phyloP scores from a whole-genome alignment of 1,284 basidiomycete genomes.

The Mycosarcoma mackinlayi region DNA sequence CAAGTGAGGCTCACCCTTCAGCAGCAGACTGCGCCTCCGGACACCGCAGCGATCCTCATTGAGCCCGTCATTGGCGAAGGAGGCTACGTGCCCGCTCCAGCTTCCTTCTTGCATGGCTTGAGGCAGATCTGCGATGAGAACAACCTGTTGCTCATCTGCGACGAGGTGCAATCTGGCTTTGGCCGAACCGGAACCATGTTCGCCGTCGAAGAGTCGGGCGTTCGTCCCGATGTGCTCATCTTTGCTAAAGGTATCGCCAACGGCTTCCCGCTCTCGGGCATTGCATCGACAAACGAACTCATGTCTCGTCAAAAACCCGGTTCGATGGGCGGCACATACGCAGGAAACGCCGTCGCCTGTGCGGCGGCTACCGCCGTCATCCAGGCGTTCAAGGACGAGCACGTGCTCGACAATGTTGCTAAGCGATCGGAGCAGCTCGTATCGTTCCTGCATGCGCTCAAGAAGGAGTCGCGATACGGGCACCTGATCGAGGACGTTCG shows the following conservation, averaged over 20 bases:
- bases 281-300: conserved; percentile 83
- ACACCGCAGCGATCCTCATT: conserved; percentile 90
- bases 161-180: conserved; percentile 88
- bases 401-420: conserved; percentile 62
- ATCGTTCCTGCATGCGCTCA: conserved; percentile 45
- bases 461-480: conserved; percentile 42
- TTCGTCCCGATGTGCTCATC: conserved; percentile 86
- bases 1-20: conserved; percentile 84
- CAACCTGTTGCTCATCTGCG: conserved; percentile 90
- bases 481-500: conserved; percentile 64
- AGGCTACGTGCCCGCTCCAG: conserved; percentile 89
- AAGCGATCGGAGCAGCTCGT: conserved; percentile 58
- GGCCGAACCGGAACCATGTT: conserved; percentile 67
- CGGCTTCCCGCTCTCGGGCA: conserved; percentile 90
- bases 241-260: conserved; percentile 95
- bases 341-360: conserved; percentile 64
- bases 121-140: conserved; percentile 87
- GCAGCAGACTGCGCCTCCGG: conserved; percentile 84
- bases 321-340: conserved; percentile 75
- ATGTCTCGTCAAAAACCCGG: conserved; percentile 84
- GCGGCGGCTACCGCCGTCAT: conserved; percentile 61
- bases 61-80: conserved; percentile 93
- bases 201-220: conserved; percentile 81
- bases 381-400: conserved; percentile 58
- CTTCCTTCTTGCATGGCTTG: conserved; percentile 81